Conservation (phyloP, 2,329 filamentous ascomycete genomes). For the Amauroascus verrucosus region DNA sequence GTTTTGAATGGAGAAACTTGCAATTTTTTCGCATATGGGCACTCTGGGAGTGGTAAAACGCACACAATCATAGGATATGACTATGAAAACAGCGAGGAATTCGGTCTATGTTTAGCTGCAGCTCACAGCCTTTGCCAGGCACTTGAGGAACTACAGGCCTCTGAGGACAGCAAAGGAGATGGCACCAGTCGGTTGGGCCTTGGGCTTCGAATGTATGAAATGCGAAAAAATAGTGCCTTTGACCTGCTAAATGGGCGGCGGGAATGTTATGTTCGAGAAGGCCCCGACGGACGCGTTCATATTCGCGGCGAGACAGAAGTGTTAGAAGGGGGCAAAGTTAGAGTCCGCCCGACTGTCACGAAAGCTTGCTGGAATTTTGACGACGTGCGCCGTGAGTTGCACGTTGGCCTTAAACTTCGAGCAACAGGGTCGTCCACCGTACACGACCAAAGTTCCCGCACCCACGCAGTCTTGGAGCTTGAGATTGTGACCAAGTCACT, state of each 20-base stretch:
- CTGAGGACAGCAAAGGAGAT: background rate
- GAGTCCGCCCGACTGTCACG: constrained; percentile 33
- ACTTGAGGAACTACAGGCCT: constrained; percentile 22
- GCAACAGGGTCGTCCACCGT: constrained; percentile 32
- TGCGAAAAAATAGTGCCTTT: constrained; percentile 35
- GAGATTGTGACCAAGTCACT: constrained; percentile 33
- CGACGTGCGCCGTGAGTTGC: constrained; percentile 24
- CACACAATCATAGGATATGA: constrained; percentile 39
- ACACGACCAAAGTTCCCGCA: constrained; percentile 39
- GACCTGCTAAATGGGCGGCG: constrained; percentile 34
- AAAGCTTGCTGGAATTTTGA: constrained; percentile 31
- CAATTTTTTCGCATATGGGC: constrained; percentile 38
- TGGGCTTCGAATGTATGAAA: constrained; percentile 34
- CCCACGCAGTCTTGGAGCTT: constrained; percentile 37
- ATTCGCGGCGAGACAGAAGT: constrained; percentile 37
- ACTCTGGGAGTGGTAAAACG: constrained; percentile 36
- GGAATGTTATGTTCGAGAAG: constrained; percentile 36
- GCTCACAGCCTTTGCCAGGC: constrained; percentile 24
- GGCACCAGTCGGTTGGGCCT: constrained; percentile 24
- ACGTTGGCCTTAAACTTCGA: constrained; percentile 24
- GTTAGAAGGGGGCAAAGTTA: constrained; percentile 33
- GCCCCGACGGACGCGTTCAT: constrained; percentile 32
- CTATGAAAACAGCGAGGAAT: constrained; percentile 25
- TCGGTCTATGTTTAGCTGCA: constrained; percentile 33
- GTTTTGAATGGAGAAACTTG: constrained; percentile 31